These are phyloP conservation scores for Ganoderma leucocontextum DNA, from an alignment of 1,284 basidiomycete species.

Conservation along the genomic window DNA sequence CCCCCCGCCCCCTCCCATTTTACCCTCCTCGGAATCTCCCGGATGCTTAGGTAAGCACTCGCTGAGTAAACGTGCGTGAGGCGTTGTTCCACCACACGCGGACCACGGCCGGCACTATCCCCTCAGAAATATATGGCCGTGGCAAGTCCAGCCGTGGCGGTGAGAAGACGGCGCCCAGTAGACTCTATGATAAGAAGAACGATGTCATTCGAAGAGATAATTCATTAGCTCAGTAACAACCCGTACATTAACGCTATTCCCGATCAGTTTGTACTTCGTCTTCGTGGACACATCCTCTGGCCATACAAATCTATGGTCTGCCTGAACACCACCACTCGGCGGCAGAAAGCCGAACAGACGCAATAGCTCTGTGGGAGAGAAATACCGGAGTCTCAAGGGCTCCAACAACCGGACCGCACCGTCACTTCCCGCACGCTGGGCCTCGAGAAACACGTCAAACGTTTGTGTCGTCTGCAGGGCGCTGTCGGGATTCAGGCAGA, in stretches of 20 bases:
- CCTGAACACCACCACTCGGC: slow-evolving; percentile 12
- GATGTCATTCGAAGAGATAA: slow-evolving; percentile 53
- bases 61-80: slow-evolving; percentile 35
- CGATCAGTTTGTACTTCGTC: slow-evolving; percentile 76
- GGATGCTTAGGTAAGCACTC: slow-evolving; percentile 28
- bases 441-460: slow-evolving; percentile 65
- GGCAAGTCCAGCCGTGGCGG: not conserved
- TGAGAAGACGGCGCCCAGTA: no score
- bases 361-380: slow-evolving; percentile 74
- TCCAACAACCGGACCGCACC: slow-evolving; percentile 62
- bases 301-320: slow-evolving; percentile 58
- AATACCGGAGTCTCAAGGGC: slow-evolving; percentile 71
- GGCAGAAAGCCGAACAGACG: slow-evolving; percentile 69
- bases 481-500: not conserved
- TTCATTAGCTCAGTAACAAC: slow-evolving; percentile 66
- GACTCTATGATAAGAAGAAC: not conserved
- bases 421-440: slow-evolving; percentile 48
- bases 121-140: not conserved
- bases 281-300: slow-evolving; percentile 65
- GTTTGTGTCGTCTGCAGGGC: slow-evolving; percentile 61
- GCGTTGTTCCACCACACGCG: slow-evolving; percentile 2
- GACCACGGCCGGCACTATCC: not conserved
- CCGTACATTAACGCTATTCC: slow-evolving; percentile 81
- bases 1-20: slow-evolving; percentile 22
- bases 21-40: slow-evolving; percentile 31